Conservation (phyloP, 108 stramenopile genomes). For the Asterionellopsis glacialis region DNA sequence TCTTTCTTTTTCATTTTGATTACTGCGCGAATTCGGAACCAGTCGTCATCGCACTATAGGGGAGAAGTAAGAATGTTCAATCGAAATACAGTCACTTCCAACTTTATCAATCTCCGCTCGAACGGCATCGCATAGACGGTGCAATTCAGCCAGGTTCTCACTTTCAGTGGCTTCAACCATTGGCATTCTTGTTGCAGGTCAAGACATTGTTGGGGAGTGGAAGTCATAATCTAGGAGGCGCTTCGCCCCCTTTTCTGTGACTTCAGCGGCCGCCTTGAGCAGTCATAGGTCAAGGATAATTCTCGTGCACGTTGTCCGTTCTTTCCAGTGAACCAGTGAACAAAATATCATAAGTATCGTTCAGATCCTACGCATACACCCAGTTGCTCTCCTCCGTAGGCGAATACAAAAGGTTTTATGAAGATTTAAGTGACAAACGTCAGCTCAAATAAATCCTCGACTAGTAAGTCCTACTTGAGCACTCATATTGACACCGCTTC, state of each 20-base stretch:
- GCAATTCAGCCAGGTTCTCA: conserved; percentile 96
- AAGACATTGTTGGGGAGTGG: conserved; percentile 99
- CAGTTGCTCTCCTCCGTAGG: conserved; percentile 98
- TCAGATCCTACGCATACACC: conserved; percentile 96
- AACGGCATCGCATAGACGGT: conserved; percentile 97
- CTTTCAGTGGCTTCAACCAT: conserved; percentile 99
- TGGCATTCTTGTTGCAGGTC: conserved; percentile 97
- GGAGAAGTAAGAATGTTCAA: conserved; percentile 92
- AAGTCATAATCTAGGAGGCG: conserved; percentile 98
- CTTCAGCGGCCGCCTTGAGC: conserved; percentile 86
- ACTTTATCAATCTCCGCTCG: conserved; percentile 97
- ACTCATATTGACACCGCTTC: conserved; percentile 98
- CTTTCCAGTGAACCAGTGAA: conserved; percentile 86
- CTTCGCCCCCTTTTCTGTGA: conserved; percentile 97
- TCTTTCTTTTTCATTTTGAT: too few species aligned
- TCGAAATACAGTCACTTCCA: conserved; percentile 75
- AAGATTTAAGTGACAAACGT: conserved; percentile 98
- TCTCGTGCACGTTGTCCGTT: conserved; percentile 99
- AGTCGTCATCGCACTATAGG: too few species aligned
- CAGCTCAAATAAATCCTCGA: conserved; percentile 95
- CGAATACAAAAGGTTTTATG: conserved; percentile 99
- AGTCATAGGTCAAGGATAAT: conserved; percentile 96
- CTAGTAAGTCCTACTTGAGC: conserved; percentile 97
- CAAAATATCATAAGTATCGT: conserved; percentile 86
- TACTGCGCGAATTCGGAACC: too few species aligned